Evolutionary conservation across 1,139 yeast genomes (phyloP), one percentile per base, ranked within the genome.

Genomic region (Suhomyces chickasaworum): DNA sequence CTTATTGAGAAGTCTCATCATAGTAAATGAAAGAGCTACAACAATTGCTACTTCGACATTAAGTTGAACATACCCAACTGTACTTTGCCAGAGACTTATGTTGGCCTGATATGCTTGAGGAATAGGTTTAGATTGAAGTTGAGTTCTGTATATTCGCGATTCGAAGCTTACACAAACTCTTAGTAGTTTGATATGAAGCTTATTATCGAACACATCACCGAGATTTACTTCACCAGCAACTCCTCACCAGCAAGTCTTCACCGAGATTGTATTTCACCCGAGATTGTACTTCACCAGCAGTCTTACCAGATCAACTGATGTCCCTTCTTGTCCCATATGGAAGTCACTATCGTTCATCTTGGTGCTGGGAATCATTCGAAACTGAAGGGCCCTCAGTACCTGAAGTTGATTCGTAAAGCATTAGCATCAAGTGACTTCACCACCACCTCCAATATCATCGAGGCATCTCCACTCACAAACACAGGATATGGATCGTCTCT

Each of bases 401-500:
- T 55, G 41, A 46, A 48, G 21, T 53, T 71, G 7, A 46, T 73
- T 1, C 51, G 52, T 37, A 39, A 46, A 22, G 62, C 72, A 3
- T 53, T 71, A 10, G 20, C 25, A 0, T 30, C 46, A 4, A 39
- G 49, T 1, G 45, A 47, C 9, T 45, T 66, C n/a, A 13, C 46
- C 1, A 50, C 53, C 4, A 49, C 59, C 7, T 36, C 54, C 18
- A 37, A 58, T 29, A 41, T 68, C 3, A 58, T 83, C 13, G 87
- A 82, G 53, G 60, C 60, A 23, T 68, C 77, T 2, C 57, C 65
- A 7, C 55, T 74, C 44, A 80, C 85, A 12, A 82, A 82, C 55
- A 78, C 85, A 3, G 88, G 86, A 0, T 62, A 56, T 42, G 86
- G 86, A 1, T 75, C 85, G 1, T 77, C 80, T 15, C 61, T 81